Percentiles rank a stretch among this genome's conserved stretches.
Conservation (phyloP, 495 filamentous ascomycete species). For the Extremus antarcticus region DNA sequence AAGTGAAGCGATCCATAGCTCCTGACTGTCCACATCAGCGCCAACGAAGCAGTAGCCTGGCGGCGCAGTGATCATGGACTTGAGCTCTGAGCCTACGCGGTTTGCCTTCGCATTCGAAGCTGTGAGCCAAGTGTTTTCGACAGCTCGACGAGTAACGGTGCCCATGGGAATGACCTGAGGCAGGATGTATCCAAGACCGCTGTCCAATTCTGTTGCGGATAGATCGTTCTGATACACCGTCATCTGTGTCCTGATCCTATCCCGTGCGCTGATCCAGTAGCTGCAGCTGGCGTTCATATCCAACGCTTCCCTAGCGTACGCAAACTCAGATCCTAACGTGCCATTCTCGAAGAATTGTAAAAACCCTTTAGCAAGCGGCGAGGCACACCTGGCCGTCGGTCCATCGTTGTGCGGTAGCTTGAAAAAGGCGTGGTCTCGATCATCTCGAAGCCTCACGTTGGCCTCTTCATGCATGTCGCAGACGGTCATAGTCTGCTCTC, state of each 20-base stretch:
- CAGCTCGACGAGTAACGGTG: constrained; percentile 89
- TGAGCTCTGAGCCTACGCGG: constrained; percentile 91
- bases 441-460: constrained; percentile 50
- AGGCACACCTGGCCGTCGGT: constrained; percentile 68
- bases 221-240: constrained; percentile 70
- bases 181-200: constrained; percentile 72
- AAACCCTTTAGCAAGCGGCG: constrained; percentile 83
- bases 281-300: constrained; percentile 98
- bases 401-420: constrained; percentile 96
- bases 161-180: constrained; percentile 99
- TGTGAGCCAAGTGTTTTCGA: constrained; percentile 97
- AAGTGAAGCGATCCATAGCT: constrained; percentile 95
- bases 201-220: constrained; percentile 9
- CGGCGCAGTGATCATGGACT: constrained; percentile 91
- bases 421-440: constrained; percentile 60
- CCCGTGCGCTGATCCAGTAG: constrained; percentile 94
- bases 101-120: constrained; percentile 94
- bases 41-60: constrained; percentile 88
- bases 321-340: constrained; percentile 70
- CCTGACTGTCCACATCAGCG: constrained; percentile 96
- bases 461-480: constrained; percentile 68
- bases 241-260: constrained; percentile 85
- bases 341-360: constrained; percentile 84
- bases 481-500: constrained; percentile 53
- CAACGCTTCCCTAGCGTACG: constrained; percentile 83